phyloP scores from a whole-genome alignment of 441 rosid species.

The Cnidoscolus chayamansa region DNA sequence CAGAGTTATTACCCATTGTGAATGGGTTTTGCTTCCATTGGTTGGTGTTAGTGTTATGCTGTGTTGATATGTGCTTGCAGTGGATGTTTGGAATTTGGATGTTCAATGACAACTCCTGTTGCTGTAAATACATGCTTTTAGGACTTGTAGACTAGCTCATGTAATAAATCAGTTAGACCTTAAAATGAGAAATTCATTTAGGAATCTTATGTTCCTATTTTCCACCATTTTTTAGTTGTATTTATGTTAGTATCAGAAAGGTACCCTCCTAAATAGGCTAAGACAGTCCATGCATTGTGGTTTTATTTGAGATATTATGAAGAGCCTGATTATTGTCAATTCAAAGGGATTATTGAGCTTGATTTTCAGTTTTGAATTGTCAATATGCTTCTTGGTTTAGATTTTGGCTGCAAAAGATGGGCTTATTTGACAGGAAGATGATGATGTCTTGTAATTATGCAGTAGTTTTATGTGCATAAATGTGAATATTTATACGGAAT shows the following conservation, averaged over 20 bases:
- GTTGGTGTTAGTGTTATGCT: not conserved
- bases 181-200: not conserved
- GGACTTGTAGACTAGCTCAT: not conserved
- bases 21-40: not conserved
- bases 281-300: constrained; percentile 2
- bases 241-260: not conserved
- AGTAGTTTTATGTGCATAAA: not conserved
- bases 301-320: not conserved
- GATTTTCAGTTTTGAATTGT: not conserved
- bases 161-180: not conserved
- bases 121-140: not conserved
- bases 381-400: not conserved
- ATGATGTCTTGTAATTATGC: not conserved
- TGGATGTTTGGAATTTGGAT: not conserved
- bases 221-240: not conserved
- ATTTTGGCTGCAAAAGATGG: not conserved
- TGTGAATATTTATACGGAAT: not conserved
- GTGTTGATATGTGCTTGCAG: not conserved
- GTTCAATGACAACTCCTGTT: not conserved
- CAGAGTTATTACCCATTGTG: too few relatives aligned
- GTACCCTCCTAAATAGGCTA: not conserved
- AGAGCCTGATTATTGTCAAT: not conserved
- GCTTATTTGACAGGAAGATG: not conserved
- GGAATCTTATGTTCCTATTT: not conserved
- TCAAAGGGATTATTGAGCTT: not conserved